Evolutionary conservation across 1,284 basidiomycete genomes (phyloP).

Genomic region (Cystobasidiaceae sp.): DNA sequence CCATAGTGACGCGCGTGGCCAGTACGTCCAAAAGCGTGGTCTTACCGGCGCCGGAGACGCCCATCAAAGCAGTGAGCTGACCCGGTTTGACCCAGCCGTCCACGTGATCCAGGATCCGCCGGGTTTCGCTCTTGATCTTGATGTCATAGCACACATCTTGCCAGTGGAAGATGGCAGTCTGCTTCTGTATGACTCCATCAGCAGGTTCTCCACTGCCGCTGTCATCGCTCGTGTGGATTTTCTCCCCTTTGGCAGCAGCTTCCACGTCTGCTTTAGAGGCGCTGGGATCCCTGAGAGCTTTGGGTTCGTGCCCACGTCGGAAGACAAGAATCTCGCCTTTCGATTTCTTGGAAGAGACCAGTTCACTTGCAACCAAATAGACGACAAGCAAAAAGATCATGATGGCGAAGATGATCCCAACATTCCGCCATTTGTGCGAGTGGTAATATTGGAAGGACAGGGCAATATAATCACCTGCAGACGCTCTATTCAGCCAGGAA

Average conservation of each 20-base stretch:
- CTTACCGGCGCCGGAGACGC: conserved; percentile 61
- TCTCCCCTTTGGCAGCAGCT: conserved; percentile 33
- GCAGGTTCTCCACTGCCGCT: conserved; percentile 50
- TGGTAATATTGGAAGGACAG: conserved; percentile 59
- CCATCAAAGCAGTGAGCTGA: conserved; percentile 66
- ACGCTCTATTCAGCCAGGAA: no score
- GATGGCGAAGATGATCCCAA: conserved; percentile 57
- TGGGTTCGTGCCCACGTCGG: conserved; percentile 49
- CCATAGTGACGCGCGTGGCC: conserved; percentile 70
- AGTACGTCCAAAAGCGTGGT: conserved; percentile 56
- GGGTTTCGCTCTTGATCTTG: conserved; percentile 51
- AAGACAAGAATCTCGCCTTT: conserved; percentile 55
- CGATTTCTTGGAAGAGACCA: conserved; percentile 50
- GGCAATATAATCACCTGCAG: conserved; percentile 51
- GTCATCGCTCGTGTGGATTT: conserved; percentile 52
- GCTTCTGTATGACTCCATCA: conserved; percentile 56
- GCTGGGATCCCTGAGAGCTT: conserved; percentile 36
- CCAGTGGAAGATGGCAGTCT: conserved; percentile 50
- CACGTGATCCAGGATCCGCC: conserved; percentile 50
- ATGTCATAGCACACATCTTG: conserved; percentile 51
- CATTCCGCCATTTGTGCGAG: conserved; percentile 62
- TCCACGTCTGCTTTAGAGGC: conserved; percentile 38
- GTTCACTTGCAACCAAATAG: conserved; percentile 57
- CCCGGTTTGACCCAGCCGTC: conserved; percentile 67
- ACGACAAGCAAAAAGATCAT: conserved; percentile 45